These are phyloP conservation scores for Kwoniella newhampshirensis DNA, from an alignment of 768 basidiomycete genomes.

Conservation along the genomic window DNA sequence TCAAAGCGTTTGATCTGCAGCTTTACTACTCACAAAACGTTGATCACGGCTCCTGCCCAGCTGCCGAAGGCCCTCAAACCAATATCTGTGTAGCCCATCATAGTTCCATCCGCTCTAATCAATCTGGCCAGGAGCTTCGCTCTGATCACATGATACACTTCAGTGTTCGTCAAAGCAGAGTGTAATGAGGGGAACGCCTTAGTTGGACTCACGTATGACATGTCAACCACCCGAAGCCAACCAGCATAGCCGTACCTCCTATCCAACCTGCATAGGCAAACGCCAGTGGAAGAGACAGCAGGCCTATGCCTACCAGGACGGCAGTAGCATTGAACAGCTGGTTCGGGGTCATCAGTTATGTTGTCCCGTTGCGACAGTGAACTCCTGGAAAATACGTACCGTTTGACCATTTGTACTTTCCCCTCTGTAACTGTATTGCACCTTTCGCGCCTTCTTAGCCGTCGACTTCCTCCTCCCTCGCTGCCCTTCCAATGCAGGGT, in stretches of 20 bases:
- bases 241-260: constrained; percentile 68
- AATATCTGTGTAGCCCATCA: constrained; percentile 85
- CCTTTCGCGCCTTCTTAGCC: no score
- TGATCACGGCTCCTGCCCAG: constrained; percentile 59
- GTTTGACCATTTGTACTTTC: constrained; percentile 50
- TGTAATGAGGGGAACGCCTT: background rate
- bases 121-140: constrained; percentile 81
- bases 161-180: background rate
- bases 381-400: constrained; percentile 8
- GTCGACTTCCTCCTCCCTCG: background rate
- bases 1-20: background rate
- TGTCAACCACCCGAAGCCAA: constrained; percentile 74
- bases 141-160: constrained; percentile 54
- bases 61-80: constrained; percentile 84
- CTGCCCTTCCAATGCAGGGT: background rate
- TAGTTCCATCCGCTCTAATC: constrained; percentile 66
- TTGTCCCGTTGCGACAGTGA: background rate
- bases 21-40: constrained; percentile 39
- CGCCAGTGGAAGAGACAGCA: constrained; percentile 84
- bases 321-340: constrained; percentile 88
- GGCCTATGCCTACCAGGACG: constrained; percentile 80
- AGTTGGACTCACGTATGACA: constrained; percentile 85
- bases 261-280: constrained; percentile 91
- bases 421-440: constrained; percentile 12
- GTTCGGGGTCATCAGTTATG: background rate